These are phyloP conservation scores for Triglochin maritima DNA, from an alignment of 106 monocot species.

Conservation along the genomic window DNA sequence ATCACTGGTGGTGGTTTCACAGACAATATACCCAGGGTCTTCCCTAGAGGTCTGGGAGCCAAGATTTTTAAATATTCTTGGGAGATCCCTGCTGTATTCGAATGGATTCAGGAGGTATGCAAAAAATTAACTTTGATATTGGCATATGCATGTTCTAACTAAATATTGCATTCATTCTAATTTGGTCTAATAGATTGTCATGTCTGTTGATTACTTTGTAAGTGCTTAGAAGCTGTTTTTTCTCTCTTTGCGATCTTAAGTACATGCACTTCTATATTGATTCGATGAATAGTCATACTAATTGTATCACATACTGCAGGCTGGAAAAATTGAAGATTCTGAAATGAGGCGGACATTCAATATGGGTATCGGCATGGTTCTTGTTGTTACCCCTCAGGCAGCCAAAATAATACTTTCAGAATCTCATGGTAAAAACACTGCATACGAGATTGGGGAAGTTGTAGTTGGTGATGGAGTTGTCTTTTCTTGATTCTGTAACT, in stretches of 20 bases:
- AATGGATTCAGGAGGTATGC: slow-evolving; percentile 84
- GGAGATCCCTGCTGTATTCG: slow-evolving; percentile 70
- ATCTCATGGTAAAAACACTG: slow-evolving; percentile 17
- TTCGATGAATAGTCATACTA: no score
- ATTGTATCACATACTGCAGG: slow-evolving; percentile 26
- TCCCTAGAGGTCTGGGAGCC: slow-evolving; percentile 85
- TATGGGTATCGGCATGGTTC: slow-evolving; percentile 97
- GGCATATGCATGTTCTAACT: not conserved
- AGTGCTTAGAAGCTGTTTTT: no score
- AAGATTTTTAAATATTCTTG: slow-evolving; percentile 58
- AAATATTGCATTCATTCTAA: not conserved
- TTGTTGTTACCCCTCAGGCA: slow-evolving; percentile 44
- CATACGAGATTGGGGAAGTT: slow-evolving; percentile 68
- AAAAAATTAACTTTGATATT: not conserved
- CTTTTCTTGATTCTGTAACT: slow-evolving; percentile 12
- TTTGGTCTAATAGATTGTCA: not conserved
- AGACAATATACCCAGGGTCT: slow-evolving; percentile 89
- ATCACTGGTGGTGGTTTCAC: slow-evolving; percentile 97
- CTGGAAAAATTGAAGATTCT: slow-evolving; percentile 69
- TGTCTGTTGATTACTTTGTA: not conserved
- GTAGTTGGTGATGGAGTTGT: slow-evolving; percentile 53
- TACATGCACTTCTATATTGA: no score
- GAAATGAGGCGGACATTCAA: slow-evolving; percentile 98
- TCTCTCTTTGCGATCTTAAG: no score
- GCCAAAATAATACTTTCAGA: slow-evolving; percentile 55